Evolutionary conservation across 116 monocot genomes (phyloP).

Genomic region (Papilionanthe hybrid): DNA sequence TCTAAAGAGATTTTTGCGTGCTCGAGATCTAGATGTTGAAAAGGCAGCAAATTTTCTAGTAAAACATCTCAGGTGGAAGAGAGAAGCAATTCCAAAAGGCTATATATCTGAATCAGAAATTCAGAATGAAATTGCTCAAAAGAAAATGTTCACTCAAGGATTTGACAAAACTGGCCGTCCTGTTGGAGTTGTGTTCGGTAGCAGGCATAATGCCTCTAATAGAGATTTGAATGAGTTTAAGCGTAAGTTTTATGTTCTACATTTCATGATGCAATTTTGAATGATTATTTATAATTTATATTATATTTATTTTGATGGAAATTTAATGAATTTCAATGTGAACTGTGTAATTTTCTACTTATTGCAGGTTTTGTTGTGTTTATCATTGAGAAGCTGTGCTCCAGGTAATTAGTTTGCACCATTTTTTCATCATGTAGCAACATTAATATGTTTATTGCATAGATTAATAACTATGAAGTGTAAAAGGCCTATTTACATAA

Average conservation of each 20-base stretch:
- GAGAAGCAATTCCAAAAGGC: conserved; percentile 38
- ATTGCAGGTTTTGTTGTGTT: conserved; percentile 45
- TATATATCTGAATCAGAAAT: conserved; percentile 62
- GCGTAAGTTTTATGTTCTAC: conserved; percentile 25
- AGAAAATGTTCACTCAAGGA: conserved; percentile 58
- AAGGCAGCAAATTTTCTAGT: conserved; percentile 51
- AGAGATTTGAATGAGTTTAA: conserved; percentile 70
- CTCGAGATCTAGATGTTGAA: conserved; percentile 48
- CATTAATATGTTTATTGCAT: no score
- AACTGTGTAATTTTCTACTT: neutral
- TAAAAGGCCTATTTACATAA: neutral
- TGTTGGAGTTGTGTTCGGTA: conserved; percentile 35
- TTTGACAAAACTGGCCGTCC: conserved; percentile 55
- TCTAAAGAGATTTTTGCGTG: conserved; percentile 70
- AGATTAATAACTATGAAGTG: no score
- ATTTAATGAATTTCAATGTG: neutral
- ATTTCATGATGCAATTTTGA: neutral
- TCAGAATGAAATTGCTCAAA: conserved; percentile 48
- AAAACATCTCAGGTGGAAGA: conserved; percentile 65
- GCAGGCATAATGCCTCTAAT: conserved; percentile 33
- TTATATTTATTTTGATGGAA: no score
- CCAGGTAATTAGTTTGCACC: neutral
- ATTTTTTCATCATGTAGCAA: no score
- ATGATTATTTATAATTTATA: no score
- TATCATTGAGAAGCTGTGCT: conserved; percentile 48